Base-by-base conservation (phyloP, 352 stramenopile species). In the Phytopythium vexans region DNA sequence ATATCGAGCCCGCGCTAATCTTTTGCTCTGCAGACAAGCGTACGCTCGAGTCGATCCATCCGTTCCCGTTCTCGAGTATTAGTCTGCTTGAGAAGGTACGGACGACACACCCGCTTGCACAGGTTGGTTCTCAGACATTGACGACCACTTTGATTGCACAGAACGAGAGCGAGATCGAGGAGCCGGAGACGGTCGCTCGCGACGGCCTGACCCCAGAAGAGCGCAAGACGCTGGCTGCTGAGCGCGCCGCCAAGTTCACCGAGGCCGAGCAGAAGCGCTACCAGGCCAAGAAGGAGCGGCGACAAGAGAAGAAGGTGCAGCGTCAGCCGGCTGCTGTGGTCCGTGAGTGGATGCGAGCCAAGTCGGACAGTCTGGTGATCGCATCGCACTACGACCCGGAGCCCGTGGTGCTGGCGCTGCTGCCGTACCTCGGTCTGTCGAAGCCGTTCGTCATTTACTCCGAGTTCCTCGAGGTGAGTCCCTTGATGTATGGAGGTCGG, bases 381-480 rank as follows among this genome's bases (percentile, higher is more conserved):
- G 91, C 88, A 14, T 80, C 76, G 11, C 82, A 93, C 54, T 97
- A 96, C 69, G 88, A 98, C 62, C 89, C 94, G 6, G 85, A 91
- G 56, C 68, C 65, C 34, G 70, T 93, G 37, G 63, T 98, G 6
- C 66, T 96, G n/a, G 67, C 75, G 35, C 55, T 99, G 44, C 62
- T 98, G 41, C 89, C 89, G 21, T 97, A 94, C 58, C 72, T 99
- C 32, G 82, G 74, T 27, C 80, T 82, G 15, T 97, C 88, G 5
- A 96, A 92, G 52, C 91, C 94, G 3, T 98, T 99, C 69, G 92
- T 98, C n/a, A 73, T 99, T 15, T 99, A 96, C 74, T 96, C 78
- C 36, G 94, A 98, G 74, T 97, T 93, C 64, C 74, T 98, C 5
- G 82, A 93, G 71, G 71, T 81, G 36, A 55, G 59, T 33, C 9